Percentiles rank a stretch among this genome's conserved stretches.
These are phyloP conservation scores for Pichia sp. DNA, from an alignment of 1,139 yeast genomes.

Conservation along the genomic window DNA sequence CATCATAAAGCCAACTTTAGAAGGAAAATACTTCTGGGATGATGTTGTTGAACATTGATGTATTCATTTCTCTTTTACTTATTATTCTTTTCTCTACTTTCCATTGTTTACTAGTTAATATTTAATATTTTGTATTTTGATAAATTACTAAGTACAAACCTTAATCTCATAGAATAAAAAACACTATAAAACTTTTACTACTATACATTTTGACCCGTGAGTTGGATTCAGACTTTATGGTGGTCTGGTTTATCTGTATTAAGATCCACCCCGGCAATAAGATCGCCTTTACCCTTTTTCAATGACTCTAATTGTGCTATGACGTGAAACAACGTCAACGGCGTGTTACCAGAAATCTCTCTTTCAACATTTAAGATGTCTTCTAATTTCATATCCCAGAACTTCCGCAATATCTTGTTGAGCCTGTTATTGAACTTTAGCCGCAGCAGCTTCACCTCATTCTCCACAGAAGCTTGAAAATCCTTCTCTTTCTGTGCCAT, in stretches of 20 bases:
- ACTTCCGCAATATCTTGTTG: conserved; percentile 38
- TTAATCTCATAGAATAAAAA: background rate
- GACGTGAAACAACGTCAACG: conserved; percentile 27
- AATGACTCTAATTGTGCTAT: conserved; percentile 35
- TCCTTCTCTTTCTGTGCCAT: conserved; percentile 24
- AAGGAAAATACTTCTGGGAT: conserved; percentile 93
- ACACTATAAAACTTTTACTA: background rate
- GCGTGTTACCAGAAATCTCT: conserved; percentile 34
- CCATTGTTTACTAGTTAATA: conserved; percentile 1
- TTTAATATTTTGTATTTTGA: conserved; percentile 1
- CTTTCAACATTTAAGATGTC: conserved; percentile 43
- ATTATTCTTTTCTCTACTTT: conserved; percentile 1
- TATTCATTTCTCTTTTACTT: background rate
- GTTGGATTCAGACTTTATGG: background rate
- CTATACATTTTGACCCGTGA: background rate
- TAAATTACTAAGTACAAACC: background rate
- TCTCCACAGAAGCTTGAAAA: conserved; percentile 32
- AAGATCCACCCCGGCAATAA: background rate
- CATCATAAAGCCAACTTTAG: conserved; percentile 79
- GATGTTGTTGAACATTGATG: conserved; percentile 69
- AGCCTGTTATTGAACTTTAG: conserved; percentile 36
- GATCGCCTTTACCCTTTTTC: conserved; percentile 24
- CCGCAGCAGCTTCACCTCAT: conserved; percentile 30
- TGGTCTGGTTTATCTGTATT: background rate
- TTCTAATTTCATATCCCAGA: conserved; percentile 39